A percentile compares a stretch with the other conserved stretches of the same genome.
Evolutionary conservation across 768 basidiomycete genomes (phyloP).

Genomic region (Pleurotus giganteus): DNA sequence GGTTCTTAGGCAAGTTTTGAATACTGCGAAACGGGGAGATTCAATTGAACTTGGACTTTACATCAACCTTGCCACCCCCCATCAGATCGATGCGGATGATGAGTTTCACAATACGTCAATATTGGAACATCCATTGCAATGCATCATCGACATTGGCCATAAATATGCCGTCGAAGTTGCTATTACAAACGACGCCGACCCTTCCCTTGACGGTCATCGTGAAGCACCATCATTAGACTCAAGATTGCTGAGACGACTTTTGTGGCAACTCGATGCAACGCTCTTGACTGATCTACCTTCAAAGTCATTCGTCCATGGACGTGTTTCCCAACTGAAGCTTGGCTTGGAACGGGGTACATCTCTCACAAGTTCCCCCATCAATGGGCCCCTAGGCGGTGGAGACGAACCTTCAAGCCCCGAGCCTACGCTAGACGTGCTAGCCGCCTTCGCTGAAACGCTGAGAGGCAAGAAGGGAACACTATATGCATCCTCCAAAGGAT

Average conservation of each 20-base stretch:
- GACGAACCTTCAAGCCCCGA: conserved; percentile 59
- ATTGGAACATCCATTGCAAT: conserved; percentile 34
- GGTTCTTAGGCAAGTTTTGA: conserved; percentile 83
- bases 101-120: conserved; percentile 16
- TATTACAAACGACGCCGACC: conserved; percentile 18
- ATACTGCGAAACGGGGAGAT: conserved; percentile 68
- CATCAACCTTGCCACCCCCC: conserved; percentile 33
- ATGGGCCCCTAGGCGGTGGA: conserved; percentile 36
- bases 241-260: conserved; percentile 56
- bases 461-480: conserved; percentile 81
- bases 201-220: conserved; percentile 37
- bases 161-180: conserved; percentile 31
- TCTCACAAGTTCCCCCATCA: conserved; percentile 29
- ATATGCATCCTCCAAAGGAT: conserved; percentile 82
- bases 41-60: conserved; percentile 83
- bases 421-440: conserved; percentile 77
- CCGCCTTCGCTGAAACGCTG: conserved; percentile 75
- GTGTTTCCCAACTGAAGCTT: conserved; percentile 66
- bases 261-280: conserved; percentile 56
- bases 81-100: conserved; percentile 16
- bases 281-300: conserved; percentile 44
- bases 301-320: conserved; percentile 38
- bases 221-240: conserved; percentile 40
- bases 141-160: conserved; percentile 49
- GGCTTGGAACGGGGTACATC: conserved; percentile 58